These are phyloP conservation scores for Penicillium riverlandense DNA, from an alignment of 495 filamentous ascomycete species.

Conservation along the genomic window DNA sequence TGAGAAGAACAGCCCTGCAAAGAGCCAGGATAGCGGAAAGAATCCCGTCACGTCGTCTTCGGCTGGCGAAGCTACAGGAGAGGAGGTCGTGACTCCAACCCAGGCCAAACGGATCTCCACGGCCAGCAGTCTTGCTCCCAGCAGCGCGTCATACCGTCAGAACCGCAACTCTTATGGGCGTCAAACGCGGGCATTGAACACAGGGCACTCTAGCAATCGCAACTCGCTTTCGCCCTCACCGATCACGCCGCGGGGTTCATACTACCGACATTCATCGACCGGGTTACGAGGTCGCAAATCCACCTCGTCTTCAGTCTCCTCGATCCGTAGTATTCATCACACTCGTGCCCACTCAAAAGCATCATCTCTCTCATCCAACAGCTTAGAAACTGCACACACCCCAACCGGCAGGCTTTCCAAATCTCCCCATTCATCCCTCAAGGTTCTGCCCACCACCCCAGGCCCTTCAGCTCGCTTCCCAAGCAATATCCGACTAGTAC, in stretches of 20 bases:
- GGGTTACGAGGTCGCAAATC: constrained; percentile 89
- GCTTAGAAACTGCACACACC: constrained; percentile 57
- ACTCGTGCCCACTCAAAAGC: constrained; percentile 85
- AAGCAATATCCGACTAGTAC: constrained; percentile 77
- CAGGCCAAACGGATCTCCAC: constrained; percentile 38
- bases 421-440: constrained; percentile 83
- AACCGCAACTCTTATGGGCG: constrained; percentile 41
- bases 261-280: constrained; percentile 58
- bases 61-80: constrained; percentile 10
- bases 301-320: constrained; percentile 91
- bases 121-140: constrained; percentile 39
- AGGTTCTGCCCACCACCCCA: constrained; percentile 89
- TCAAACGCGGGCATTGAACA: constrained; percentile 43
- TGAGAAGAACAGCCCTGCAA: constrained; percentile 37
- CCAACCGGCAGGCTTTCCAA: constrained; percentile 59
- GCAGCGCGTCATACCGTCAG: constrained; percentile 40
- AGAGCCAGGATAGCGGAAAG: constrained; percentile 30
- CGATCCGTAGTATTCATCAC: constrained; percentile 85
- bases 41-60: constrained; percentile 17
- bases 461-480: constrained; percentile 68
- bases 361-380: constrained; percentile 83
- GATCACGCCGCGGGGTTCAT: constrained; percentile 77
- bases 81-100: constrained; percentile 30
- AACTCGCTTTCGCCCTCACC: constrained; percentile 86
- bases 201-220: constrained; percentile 53